Evolutionary conservation across 139 green algal genomes (phyloP), one percentile per base, ranked within the genome.

Genomic region (Tetradesmus obliquus): DNA sequence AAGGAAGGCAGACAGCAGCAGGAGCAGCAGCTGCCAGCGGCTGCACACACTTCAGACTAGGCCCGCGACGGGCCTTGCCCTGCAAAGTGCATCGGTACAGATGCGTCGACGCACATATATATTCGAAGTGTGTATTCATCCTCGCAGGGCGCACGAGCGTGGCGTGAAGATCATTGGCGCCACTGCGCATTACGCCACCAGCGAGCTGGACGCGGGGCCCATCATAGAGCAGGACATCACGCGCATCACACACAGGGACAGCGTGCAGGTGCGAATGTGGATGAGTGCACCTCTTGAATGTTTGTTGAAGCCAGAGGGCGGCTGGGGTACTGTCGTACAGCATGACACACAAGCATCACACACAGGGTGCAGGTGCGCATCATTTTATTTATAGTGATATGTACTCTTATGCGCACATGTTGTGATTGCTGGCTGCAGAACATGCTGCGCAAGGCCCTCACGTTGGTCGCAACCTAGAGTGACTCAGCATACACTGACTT

Each of bases 81-180:
- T 45, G 32, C 32, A 45, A 45, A 45, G 32, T 45, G 32, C 32
- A 45, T 45, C 32, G 32, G 32, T 45, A 45, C 32, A 45, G 32
- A 45, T 45, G 32, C 32, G 32, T 45, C 32, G 32, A 45, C 32
- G 32, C 32, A 45, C 32, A 45, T 45, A 45, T 1, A 45, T 45
- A 45, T 45, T 45, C 32, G 32, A 45, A 45, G 32, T 45, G 32
- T 45, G 32, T 45, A 45, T 45, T 45, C 32, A 45, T 45, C 32
- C 32, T 45, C 32, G 32, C 88, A 90, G 94, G 1, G 94, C 94
- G 15, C 94, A 96, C 83, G 93, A 96, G 72, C 93, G 96, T 45
- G 96, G 96, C 71, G 96, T 98, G 9, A 97, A 97, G 92, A 94
- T 98, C 72, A 98, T 98, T 84, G 96, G 96, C 32, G 96, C 96